Conservation (phyloP, 208 protist genomes). For the Leishmania aethiopica region DNA sequence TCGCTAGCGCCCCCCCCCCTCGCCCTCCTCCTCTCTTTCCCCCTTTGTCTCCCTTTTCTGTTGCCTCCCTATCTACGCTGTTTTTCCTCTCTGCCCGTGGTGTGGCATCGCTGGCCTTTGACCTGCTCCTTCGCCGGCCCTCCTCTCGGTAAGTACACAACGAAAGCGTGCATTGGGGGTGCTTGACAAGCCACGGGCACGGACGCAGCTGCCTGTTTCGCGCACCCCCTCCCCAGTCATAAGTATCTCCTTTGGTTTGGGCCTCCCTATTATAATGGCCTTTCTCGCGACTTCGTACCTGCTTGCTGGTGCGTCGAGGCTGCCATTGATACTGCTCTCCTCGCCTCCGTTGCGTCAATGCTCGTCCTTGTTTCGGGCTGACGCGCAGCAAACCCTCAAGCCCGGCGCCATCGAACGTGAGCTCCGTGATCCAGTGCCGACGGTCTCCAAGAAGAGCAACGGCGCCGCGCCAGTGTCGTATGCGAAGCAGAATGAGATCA, state of each 20-base stretch:
- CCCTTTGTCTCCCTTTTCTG: background rate
- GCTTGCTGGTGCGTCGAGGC: constrained; percentile 4
- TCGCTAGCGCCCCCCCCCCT: background rate
- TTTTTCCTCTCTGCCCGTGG: background rate
- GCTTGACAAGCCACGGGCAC: background rate
- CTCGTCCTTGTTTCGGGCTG: constrained; percentile 9
- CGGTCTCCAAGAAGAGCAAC: background rate
- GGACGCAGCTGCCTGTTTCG: background rate
- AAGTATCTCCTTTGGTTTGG: background rate
- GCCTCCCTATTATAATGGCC: background rate
- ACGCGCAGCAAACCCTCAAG: background rate
- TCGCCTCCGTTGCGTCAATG: constrained; percentile 23
- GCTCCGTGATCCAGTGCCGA: background rate
- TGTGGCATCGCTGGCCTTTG: background rate
- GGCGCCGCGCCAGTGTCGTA: background rate
- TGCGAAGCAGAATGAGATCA: constrained; percentile 36
- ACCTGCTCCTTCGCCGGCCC: background rate
- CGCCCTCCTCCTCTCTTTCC: background rate
- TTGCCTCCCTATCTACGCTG: background rate
- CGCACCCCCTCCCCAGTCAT: background rate
- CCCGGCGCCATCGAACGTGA: constrained; percentile 7
- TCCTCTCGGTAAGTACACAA: background rate
- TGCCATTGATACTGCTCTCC: constrained; percentile 28
- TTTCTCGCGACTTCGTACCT: constrained; percentile 6
- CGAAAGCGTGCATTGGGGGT: background rate